Base-by-base conservation (phyloP, 139 green algal species). In the Volvox africanus region DNA sequence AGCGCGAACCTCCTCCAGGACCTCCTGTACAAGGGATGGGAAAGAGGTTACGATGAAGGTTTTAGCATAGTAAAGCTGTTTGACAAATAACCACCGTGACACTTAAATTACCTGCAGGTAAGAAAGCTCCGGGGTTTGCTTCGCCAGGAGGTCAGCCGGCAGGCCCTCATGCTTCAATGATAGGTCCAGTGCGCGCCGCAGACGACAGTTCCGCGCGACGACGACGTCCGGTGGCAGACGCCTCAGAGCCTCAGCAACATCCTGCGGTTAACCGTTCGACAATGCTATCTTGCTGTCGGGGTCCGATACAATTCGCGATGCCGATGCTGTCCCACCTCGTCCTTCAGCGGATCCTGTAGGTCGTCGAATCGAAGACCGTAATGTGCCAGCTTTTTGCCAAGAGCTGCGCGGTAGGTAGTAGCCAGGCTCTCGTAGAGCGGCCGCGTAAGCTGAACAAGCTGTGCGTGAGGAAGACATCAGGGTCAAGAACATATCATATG, bases 351-450 rank as follows among this genome's bases (percentile, higher is more conserved):
- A 92, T 99, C 98, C 71, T 98, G 96, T 26, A 99, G 95, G 94
- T 99, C 98, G 88, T 99, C 98, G 78, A 99, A 99, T 36, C 98
- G 96, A 50, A 99, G 95, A 3, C 98, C 98, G 87, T 99, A 99
- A 73, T 97, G 96, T 19, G 93, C 92, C 19, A 99, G 95, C 88
- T 97, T 93, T 17, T 91, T 89, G 0, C 89, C 96, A 21, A 99
- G 96, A 16, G 82, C 91, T n/a, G 94, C 95, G 71, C 96, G 95
- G 83, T 99, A 99, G 28, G 79, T 44, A 1, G 0, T 1, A 0
- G 50, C 84, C 33, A 92, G 9, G 65, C 87, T 75, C 18, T 89
- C 69, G n/a, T 37, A 87, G n/a, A 93, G 13, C n/a, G 92, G 92
- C 80, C 18, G 21, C 32, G 91, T 77, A 19, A 93, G 50, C 61